Conservation (phyloP, 1,284 basidiomycete genomes). For the Leccinum solheimii region DNA sequence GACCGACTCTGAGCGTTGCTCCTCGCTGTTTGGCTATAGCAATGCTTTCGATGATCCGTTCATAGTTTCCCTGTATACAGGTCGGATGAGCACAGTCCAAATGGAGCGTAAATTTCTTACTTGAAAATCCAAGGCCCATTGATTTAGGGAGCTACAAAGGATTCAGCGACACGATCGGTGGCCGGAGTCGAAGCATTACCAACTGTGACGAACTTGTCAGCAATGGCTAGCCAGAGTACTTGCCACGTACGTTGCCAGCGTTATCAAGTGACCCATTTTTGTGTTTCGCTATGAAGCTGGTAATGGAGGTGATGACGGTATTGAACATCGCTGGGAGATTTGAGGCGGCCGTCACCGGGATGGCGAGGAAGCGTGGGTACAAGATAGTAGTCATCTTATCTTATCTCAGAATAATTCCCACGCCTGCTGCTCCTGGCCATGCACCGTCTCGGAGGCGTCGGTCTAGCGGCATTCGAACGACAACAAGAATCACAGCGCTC, state of each 20-base stretch:
- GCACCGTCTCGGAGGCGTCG: slow-evolving; percentile 71
- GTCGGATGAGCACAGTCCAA: not conserved
- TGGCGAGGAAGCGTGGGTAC: not conserved
- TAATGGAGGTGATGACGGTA: not conserved
- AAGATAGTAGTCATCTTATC: slow-evolving; percentile 19
- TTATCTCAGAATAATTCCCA: slow-evolving; percentile 4
- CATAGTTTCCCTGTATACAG: slow-evolving; percentile 78
- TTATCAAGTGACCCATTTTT: slow-evolving; percentile 78
- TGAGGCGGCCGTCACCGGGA: not conserved
- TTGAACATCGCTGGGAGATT: not conserved
- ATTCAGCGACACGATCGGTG: slow-evolving; percentile 14
- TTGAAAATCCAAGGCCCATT: slow-evolving; percentile 96
- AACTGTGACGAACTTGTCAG: slow-evolving; percentile 36
- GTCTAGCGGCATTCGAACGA: slow-evolving; percentile 73
- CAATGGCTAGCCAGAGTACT: not conserved
- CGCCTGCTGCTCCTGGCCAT: slow-evolving; percentile 37
- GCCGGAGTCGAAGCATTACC: slow-evolving; percentile 35
- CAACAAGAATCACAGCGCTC: slow-evolving; percentile 72
- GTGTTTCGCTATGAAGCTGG: not conserved
- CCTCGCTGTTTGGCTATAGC: slow-evolving; percentile 83
- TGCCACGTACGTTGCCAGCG: slow-evolving; percentile 67
- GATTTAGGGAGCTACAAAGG: slow-evolving; percentile 78
- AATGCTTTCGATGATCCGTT: slow-evolving; percentile 91
- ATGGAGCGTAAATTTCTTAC: slow-evolving; percentile 37
- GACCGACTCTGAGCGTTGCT: slow-evolving; percentile 94